Conservation (phyloP, 768 basidiomycete genomes). For the Gymnopilus junonius region DNA sequence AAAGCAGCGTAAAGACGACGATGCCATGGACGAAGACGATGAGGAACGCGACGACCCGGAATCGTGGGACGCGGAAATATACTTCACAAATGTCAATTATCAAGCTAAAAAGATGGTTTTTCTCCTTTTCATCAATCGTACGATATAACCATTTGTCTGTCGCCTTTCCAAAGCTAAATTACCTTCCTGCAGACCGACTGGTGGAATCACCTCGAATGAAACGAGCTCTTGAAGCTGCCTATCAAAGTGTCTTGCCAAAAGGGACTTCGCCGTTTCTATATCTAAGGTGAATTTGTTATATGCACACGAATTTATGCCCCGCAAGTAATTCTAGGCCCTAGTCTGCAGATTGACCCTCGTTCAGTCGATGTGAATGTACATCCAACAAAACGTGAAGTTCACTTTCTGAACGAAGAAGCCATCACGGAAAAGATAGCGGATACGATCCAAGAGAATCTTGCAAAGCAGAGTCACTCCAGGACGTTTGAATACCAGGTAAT, state of each 20-base stretch:
- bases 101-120: constrained; percentile 86
- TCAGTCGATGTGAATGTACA: constrained; percentile 98
- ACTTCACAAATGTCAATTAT: constrained; percentile 88
- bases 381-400: constrained; percentile 96
- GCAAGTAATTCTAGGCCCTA: constrained; percentile 29
- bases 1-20: constrained; percentile 26
- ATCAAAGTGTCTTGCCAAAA: constrained; percentile 86
- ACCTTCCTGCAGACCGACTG: constrained; percentile 67
- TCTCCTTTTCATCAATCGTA: constrained; percentile 94
- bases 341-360: constrained; percentile 82
- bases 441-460: constrained; percentile 67
- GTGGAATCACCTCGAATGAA: constrained; percentile 91
- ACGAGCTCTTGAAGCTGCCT: constrained; percentile 84
- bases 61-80: constrained; percentile 73
- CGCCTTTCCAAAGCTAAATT: neutral
- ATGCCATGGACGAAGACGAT: constrained; percentile 35
- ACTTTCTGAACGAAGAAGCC: constrained; percentile 89
- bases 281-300: constrained; percentile 63
- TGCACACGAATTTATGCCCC: neutral
- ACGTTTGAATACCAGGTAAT: constrained; percentile 74
- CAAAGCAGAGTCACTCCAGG: constrained; percentile 66
- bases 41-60: constrained; percentile 40
- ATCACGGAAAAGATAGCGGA: constrained; percentile 82
- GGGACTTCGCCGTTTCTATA: constrained; percentile 92
- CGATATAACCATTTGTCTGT: constrained; percentile 26